Evolutionary conservation across 2,329 filamentous ascomycete species (phyloP).

Genomic region (Dothistroma pini): DNA sequence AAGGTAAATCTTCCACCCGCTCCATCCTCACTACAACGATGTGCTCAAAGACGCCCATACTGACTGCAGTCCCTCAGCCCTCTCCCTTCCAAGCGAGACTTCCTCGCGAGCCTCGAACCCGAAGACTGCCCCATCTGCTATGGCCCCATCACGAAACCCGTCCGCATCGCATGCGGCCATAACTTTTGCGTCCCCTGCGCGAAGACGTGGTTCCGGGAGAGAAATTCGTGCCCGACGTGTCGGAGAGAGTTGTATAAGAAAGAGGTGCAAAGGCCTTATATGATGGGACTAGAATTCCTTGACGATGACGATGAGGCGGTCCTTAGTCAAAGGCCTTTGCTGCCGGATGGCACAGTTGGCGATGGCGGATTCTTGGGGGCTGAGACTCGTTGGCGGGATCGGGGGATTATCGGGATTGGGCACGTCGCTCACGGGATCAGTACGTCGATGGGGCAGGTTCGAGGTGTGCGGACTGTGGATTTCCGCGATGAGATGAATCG

Average conservation of each 20-base stretch:
- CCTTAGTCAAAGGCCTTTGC: no score
- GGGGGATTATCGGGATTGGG: no score
- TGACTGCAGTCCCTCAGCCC: background rate
- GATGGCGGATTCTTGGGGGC: no score
- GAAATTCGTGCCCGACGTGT: conserved; percentile 1
- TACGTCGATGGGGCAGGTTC: no score
- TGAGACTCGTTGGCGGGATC: no score
- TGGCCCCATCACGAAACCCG: background rate
- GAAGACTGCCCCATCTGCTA: conserved; percentile 1
- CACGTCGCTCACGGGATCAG: no score
- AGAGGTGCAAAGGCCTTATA: background rate
- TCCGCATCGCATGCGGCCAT: background rate
- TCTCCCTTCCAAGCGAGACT: background rate
- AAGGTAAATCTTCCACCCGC: no score
- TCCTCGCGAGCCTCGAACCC: background rate
- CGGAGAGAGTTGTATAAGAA: background rate
- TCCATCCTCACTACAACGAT: no score
- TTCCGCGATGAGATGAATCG: no score
- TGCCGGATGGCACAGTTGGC: no score
- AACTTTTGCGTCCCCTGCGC: background rate
- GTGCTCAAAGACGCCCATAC: background rate
- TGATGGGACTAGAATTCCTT: background rate
- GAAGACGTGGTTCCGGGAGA: background rate
- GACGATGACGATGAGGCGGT: background rate
- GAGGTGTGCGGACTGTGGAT: no score